Percentiles rank a stretch among this genome's conserved stretches.
Conservation (phyloP, 2,329 filamentous ascomycete species). For the Penicillium sp. region DNA sequence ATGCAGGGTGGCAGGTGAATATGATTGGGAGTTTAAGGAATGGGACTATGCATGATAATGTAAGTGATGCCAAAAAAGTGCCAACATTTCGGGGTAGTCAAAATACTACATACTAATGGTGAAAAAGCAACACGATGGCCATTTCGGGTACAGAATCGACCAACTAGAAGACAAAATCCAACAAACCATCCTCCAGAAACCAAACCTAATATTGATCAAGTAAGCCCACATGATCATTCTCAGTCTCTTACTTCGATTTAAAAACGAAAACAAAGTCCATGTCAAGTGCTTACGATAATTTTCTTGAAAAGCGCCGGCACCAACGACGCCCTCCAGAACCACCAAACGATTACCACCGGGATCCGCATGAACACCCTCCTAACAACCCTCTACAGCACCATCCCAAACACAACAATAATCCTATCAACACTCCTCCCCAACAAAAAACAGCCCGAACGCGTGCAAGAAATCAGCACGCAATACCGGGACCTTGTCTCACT, state of each 20-base stretch:
- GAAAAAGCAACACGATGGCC: constrained; percentile 32
- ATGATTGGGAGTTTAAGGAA: constrained; percentile 33
- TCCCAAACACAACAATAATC: constrained; percentile 36
- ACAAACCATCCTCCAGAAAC: constrained; percentile 19
- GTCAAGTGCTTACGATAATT: not conserved
- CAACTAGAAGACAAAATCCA: constrained; percentile 20
- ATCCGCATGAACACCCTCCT: constrained; percentile 33
- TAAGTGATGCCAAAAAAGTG: constrained; percentile 7
- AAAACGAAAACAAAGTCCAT: too few species aligned
- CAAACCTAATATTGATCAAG: constrained; percentile 37
- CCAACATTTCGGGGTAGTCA: too few species aligned
- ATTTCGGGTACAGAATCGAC: constrained; percentile 30
- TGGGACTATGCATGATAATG: constrained; percentile 34
- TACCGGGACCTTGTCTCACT: constrained; percentile 29
- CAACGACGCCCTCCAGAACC: constrained; percentile 38
- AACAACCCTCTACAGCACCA: constrained; percentile 26
- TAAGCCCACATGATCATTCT: constrained; percentile 2
- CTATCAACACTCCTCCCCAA: constrained; percentile 40
- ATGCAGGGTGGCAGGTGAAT: constrained; percentile 33
- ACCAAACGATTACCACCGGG: constrained; percentile 23
- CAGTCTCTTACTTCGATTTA: not conserved
- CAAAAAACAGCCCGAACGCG: constrained; percentile 7
- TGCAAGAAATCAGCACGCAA: constrained; percentile 29
- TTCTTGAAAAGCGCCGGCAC: constrained; percentile 36
- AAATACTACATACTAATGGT: not conserved